phyloP scores from a whole-genome alignment of 257 asterid genomes.

The Capsicum pubescens region DNA sequence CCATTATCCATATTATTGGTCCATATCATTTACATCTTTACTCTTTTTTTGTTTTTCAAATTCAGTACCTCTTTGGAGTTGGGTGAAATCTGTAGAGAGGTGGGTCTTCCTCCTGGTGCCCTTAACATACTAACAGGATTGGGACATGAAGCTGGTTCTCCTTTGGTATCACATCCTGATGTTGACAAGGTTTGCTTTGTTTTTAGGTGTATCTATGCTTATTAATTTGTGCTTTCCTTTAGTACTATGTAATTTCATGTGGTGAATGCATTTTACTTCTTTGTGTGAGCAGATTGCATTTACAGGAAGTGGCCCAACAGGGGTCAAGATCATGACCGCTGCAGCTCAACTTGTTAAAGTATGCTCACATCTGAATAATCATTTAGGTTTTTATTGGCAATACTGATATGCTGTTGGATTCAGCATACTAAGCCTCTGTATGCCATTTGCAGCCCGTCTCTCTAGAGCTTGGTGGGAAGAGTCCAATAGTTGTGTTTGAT shows the following conservation, averaged over 20 bases:
- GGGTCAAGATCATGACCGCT: constrained; percentile 89
- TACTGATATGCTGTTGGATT: constrained; percentile 4
- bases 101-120: constrained; percentile 91
- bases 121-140: constrained; percentile 86
- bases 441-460: constrained; percentile 83
- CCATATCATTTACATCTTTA: background rate
- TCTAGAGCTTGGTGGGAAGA: constrained; percentile 98
- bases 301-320: constrained; percentile 95
- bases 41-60: constrained; percentile 8
- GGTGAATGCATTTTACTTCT: constrained; percentile 32
- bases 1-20: background rate
- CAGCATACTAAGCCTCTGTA: background rate
- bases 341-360: constrained; percentile 96
- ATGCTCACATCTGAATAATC: constrained; percentile 28
- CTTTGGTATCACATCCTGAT: constrained; percentile 94
- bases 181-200: constrained; percentile 77
- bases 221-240: background rate
- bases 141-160: constrained; percentile 97
- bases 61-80: constrained; percentile 95
- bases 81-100: constrained; percentile 89
- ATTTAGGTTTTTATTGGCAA: constrained; percentile 15
- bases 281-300: constrained; percentile 73
- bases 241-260: background rate
- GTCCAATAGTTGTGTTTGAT: constrained; percentile 95
- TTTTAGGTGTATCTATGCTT: constrained; percentile 30